phyloP scores from a whole-genome alignment of 1,284 basidiomycete genomes.

The Cutaneotrichosporon sp. region DNA sequence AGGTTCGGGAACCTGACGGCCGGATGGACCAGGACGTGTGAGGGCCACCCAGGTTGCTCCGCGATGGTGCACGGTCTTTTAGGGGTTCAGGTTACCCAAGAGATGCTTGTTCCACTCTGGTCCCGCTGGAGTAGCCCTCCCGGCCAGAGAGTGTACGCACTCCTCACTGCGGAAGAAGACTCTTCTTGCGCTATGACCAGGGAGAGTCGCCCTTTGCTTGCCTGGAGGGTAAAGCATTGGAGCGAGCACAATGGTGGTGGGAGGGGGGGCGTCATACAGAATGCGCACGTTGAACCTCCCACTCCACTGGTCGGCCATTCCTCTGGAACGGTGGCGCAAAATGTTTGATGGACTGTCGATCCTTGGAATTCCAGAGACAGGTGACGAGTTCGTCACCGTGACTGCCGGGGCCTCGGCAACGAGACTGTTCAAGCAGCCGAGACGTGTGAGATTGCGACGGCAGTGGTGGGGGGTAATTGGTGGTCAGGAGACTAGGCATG shows the following conservation, averaged over 20 bases:
- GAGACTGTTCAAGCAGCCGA: not conserved
- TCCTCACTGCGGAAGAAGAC: not conserved
- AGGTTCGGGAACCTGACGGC: constrained; percentile 1
- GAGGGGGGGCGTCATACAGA: too few species aligned
- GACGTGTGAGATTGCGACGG: not conserved
- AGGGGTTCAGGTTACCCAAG: not conserved
- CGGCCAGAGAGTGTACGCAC: not conserved
- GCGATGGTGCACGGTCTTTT: not conserved
- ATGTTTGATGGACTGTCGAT: not conserved
- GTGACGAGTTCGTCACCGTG: not conserved
- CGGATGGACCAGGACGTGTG: not conserved
- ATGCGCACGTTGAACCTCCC: too few species aligned
- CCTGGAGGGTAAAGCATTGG: too few species aligned
- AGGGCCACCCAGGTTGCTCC: not conserved
- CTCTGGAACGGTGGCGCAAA: too few species aligned
- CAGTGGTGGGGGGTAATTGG: too few species aligned
- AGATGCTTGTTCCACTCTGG: constrained; percentile 1
- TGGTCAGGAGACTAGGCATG: too few species aligned
- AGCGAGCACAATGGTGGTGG: too few species aligned
- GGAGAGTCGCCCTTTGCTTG: too few species aligned
- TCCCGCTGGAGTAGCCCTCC: not conserved
- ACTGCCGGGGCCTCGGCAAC: not conserved
- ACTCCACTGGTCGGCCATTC: too few species aligned
- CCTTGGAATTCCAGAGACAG: not conserved
- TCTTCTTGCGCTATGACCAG: too few species aligned